Percentiles rank a stretch among this genome's conserved stretches.
Conservation (phyloP, 805 yeast species). For the Monosporozyma solicola region DNA sequence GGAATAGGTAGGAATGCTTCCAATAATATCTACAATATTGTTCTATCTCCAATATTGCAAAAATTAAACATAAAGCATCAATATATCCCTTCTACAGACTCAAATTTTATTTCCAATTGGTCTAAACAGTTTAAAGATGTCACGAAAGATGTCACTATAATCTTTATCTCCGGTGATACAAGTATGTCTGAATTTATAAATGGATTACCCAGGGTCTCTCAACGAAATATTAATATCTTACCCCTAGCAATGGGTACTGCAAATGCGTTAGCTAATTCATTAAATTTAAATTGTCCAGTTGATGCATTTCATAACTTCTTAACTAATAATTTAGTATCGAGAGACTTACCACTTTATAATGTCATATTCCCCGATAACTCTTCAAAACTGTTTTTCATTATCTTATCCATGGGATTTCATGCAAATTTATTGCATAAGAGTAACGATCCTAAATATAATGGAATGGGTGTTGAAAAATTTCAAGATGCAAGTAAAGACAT, state of each 20-base stretch:
- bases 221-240: constrained; percentile 14
- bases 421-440: constrained; percentile 77
- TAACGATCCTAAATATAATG: constrained; percentile 57
- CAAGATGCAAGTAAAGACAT: constrained; percentile 55
- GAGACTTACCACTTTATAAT: constrained; percentile 28
- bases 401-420: constrained; percentile 79
- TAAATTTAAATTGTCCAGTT: constrained; percentile 34
- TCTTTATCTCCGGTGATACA: constrained; percentile 81
- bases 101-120: constrained; percentile 28
- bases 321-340: constrained; percentile 5
- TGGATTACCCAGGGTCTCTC: constrained; percentile 20
- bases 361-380: constrained; percentile 25
- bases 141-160: constrained; percentile 30
- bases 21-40: constrained; percentile 33
- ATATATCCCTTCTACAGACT: constrained; percentile 37
- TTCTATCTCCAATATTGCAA: constrained; percentile 42
- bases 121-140: background rate
- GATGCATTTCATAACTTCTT: constrained; percentile 33
- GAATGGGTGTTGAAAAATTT: constrained; percentile 59
- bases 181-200: constrained; percentile 72
- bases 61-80: constrained; percentile 30
- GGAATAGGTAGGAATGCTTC: constrained; percentile 30
- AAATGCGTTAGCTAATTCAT: constrained; percentile 64
- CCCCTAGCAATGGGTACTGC: constrained; percentile 78
- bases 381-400: constrained; percentile 40